Conservation (phyloP, 768 basidiomycete species). For the Tephrocybe rancida region DNA sequence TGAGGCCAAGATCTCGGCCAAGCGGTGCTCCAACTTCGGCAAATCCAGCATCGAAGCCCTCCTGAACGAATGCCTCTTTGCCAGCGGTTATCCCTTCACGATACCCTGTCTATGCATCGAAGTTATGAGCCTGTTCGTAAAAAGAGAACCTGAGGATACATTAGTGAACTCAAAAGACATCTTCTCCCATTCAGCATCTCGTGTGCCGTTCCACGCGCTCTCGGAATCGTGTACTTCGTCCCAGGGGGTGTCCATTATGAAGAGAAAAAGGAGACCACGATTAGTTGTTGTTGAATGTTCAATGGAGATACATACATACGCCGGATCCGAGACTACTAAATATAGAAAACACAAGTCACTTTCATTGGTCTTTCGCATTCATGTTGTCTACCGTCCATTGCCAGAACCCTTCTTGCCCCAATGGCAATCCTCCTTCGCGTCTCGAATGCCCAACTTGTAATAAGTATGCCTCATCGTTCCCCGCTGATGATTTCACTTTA, state of each 20-base stretch:
- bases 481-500: conserved; percentile 15
- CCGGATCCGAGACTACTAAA: no score
- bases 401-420: conserved; percentile 72
- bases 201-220: conserved; percentile 21
- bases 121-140: neutral
- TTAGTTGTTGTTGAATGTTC: no score
- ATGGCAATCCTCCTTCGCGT: conserved; percentile 82
- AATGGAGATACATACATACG: no score
- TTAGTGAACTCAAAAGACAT: conserved; percentile 73
- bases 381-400: no score
- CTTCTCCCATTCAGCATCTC: conserved; percentile 67
- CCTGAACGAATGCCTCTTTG: conserved; percentile 84
- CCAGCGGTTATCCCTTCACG: conserved; percentile 96
- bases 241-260: conserved; percentile 61
- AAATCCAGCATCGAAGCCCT: conserved; percentile 90
- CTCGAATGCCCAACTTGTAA: conserved; percentile 94
- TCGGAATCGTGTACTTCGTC: conserved; percentile 42
- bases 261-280: no score
- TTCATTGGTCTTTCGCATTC: no score
- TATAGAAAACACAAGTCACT: no score
- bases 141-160: conserved; percentile 36
- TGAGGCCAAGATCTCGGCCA: conserved; percentile 74
- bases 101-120: conserved; percentile 73
- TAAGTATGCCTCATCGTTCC: conserved; percentile 58
- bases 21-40: conserved; percentile 69